Conservation (phyloP, 1,139 yeast species). For the Yamadazyma spencermartinsiae region DNA sequence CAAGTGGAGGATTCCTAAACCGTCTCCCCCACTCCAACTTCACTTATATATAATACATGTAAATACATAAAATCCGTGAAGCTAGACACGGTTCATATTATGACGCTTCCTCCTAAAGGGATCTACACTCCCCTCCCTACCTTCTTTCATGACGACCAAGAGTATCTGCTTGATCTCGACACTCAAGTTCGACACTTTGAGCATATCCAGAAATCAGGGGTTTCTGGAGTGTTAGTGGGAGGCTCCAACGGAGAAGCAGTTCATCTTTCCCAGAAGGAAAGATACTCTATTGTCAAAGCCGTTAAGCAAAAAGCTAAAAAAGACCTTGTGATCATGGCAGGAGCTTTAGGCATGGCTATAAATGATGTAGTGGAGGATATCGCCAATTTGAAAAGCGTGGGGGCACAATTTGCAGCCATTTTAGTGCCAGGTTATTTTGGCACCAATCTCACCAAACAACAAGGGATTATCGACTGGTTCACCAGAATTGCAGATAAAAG, state of each 20-base stretch:
- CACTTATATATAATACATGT: neutral
- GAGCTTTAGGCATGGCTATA: slow-evolving; percentile 28
- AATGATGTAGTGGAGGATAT: slow-evolving; percentile 13
- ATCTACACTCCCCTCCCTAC: slow-evolving; percentile 51
- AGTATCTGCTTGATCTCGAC: slow-evolving; percentile 38
- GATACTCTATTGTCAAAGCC: slow-evolving; percentile 21
- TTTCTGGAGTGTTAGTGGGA: slow-evolving; percentile 44
- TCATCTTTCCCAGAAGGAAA: slow-evolving; percentile 32
- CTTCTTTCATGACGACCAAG: slow-evolving; percentile 41
- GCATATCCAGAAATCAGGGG: slow-evolving; percentile 37
- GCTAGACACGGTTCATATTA: too few species aligned
- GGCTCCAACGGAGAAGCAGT: slow-evolving; percentile 48
- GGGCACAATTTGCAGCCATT: slow-evolving; percentile 33
- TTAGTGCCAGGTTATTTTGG: slow-evolving; percentile 37
- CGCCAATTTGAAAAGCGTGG: slow-evolving; percentile 18
- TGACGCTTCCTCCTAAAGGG: slow-evolving; percentile 23
- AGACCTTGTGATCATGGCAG: slow-evolving; percentile 28
- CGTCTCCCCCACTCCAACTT: neutral
- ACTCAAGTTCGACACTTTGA: slow-evolving; percentile 43
- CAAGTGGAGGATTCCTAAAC: neutral
- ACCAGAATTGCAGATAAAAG: slow-evolving; percentile 41
- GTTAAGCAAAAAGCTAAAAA: slow-evolving; percentile 19
- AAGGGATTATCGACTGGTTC: slow-evolving; percentile 43
- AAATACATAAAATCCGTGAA: too few species aligned
- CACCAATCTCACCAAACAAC: slow-evolving; percentile 29